These are phyloP conservation scores for Chrysosporium queenslandicum DNA, from an alignment of 2,329 filamentous ascomycete species.

Conservation along the genomic window DNA sequence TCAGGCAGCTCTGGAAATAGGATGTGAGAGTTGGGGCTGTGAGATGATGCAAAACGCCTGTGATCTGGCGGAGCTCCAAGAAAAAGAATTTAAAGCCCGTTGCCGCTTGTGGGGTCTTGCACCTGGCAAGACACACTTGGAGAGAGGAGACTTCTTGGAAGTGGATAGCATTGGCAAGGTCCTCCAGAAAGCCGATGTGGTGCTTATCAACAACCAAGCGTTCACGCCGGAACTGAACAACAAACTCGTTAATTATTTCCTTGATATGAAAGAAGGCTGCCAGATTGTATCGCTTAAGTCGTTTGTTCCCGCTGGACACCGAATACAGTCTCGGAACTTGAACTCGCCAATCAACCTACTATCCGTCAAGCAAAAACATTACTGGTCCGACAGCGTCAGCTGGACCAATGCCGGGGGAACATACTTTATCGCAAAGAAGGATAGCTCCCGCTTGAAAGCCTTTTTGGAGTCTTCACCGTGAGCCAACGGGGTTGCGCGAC, in stretches of 20 bases:
- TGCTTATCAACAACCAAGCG: conserved; percentile 95
- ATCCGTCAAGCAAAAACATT: conserved; percentile 62
- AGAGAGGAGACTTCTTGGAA: conserved; percentile 73
- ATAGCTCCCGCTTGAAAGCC: conserved; percentile 44
- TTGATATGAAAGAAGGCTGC: conserved; percentile 84
- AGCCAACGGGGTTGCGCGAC: background rate
- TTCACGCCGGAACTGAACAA: conserved; percentile 84
- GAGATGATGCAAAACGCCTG: conserved; percentile 92
- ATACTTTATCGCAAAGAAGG: conserved; percentile 82
- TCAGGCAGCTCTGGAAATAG: conserved; percentile 84
- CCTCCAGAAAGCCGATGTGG: conserved; percentile 79
- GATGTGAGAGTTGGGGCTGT: conserved; percentile 91
- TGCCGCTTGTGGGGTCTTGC: conserved; percentile 81
- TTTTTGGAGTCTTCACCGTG: conserved; percentile 28
- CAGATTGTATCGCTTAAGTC: conserved; percentile 85
- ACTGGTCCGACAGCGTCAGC: conserved; percentile 63
- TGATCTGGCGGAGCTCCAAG: conserved; percentile 68
- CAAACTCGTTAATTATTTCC: conserved; percentile 73
- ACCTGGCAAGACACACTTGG: conserved; percentile 67
- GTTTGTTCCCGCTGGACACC: conserved; percentile 73
- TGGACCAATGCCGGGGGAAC: conserved; percentile 78
- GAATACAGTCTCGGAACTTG: conserved; percentile 61
- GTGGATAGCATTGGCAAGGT: conserved; percentile 59
- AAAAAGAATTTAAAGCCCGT: conserved; percentile 71
- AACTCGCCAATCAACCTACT: conserved; percentile 75